Evolutionary conservation across 2,329 filamentous ascomycete species (phyloP), one percentile per base, ranked within the genome.

Genomic region (Clonostachys rosea): DNA sequence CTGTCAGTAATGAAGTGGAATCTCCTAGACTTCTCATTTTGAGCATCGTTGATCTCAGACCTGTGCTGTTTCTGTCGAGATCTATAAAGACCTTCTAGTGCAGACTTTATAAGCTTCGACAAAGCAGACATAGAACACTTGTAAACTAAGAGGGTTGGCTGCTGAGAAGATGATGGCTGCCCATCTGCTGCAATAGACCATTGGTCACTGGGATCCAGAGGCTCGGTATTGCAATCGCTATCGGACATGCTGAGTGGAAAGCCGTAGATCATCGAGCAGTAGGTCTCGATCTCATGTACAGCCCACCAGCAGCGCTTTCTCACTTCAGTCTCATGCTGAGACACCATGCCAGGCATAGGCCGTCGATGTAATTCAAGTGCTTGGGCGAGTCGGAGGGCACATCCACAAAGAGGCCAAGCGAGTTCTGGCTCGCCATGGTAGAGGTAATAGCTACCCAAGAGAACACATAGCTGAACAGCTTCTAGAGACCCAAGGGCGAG

Each of bases 281-380:
- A 66, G 0, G 63, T 67, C 36, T 69, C 67, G 2, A 68, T 62
- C 43, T 69, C 67, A 36, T 69, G 65, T 0, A 69, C 60, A 1
- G 67, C 65, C 64, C 66, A 70, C 67, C 66, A 70, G 10, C 63
- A 65, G 1, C 65, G 59, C 16, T 69, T 68, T 12, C 59, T 46
- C 1, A 57, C 55, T 41, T 65, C 61, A 12, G 51, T 50, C 1
- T 33, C 37, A 33, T 45, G 35, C 6, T 47, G 41, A 5, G 36
- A 39, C 7, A 18, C 34, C n/a, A 42, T 3, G 11, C 16, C 30
- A 13, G 14, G 34, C 9, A 47, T 43, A 8, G 53, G 30, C 5
- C 45, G 33, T 7, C 50, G 44, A 41, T 69, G 66, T 1, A 69
- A 42, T 13, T 58, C 55, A 3, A 69, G 49, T 2, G 65, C 63